Conservation (phyloP, 2,329 filamentous ascomycete genomes). For the Fusarium pseudoanthophilum region DNA sequence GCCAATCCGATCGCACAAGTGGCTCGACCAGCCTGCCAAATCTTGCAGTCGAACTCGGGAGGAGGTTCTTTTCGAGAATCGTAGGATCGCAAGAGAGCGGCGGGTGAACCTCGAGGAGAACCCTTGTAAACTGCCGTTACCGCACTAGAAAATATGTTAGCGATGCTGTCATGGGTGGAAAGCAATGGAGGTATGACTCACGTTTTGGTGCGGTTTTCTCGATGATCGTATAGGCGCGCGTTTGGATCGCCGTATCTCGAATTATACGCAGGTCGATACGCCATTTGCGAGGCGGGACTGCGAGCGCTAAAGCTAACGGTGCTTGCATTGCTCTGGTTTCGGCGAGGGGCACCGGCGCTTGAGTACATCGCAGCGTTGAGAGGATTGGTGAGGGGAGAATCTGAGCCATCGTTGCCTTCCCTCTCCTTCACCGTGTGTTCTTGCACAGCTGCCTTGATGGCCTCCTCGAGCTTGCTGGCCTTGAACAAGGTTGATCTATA, state of each 20-base stretch:
- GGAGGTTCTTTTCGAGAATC: constrained; percentile 92
- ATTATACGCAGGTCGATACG: constrained; percentile 60
- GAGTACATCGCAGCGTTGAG: constrained; percentile 55
- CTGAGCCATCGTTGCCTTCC: constrained; percentile 81
- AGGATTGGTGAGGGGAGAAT: constrained; percentile 54
- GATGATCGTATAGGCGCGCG: constrained; percentile 85
- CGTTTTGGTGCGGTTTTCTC: constrained; percentile 91
- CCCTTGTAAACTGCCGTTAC: constrained; percentile 93
- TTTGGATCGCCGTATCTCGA: constrained; percentile 82
- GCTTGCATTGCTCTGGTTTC: constrained; percentile 83
- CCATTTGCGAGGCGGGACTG: constrained; percentile 67
- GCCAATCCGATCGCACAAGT: constrained; percentile 90
- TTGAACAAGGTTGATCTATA: constrained; percentile 97
- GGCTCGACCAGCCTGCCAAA: constrained; percentile 97
- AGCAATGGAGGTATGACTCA: constrained; percentile 58
- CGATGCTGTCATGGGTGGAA: not conserved
- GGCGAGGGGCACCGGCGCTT: constrained; percentile 59
- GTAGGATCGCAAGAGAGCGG: constrained; percentile 88
- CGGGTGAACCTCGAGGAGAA: constrained; percentile 72
- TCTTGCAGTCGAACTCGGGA: constrained; percentile 91
- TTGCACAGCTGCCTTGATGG: constrained; percentile 87
- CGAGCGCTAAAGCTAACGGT: constrained; percentile 82
- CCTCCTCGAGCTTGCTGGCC: constrained; percentile 93
- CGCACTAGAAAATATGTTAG: constrained; percentile 65
- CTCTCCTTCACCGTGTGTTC: constrained; percentile 83